Evolutionary conservation across 2,329 filamentous ascomycete genomes (phyloP).

Genomic region (Cordyceps javanica): DNA sequence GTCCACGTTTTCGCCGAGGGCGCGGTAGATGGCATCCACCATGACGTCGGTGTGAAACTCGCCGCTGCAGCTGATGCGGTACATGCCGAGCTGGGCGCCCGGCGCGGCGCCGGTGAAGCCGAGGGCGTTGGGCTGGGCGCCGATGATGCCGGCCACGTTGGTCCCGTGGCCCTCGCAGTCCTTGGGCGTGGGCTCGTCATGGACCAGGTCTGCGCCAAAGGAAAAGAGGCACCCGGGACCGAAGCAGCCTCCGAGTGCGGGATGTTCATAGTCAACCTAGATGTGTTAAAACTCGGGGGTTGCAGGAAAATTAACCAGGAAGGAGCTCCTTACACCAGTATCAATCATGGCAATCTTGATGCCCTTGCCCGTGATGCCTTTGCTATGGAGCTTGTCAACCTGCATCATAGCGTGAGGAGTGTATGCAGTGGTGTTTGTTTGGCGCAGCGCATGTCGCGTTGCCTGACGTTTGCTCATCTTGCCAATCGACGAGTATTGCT

Average conservation of each 20-base stretch:
- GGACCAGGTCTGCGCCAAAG: slow-evolving; percentile 38
- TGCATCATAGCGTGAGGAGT: background rate
- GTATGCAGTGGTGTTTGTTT: slow-evolving; percentile 22
- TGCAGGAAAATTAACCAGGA: no score
- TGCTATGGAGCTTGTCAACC: background rate
- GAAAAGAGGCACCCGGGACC: slow-evolving; percentile 39
- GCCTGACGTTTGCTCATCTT: slow-evolving; percentile 12
- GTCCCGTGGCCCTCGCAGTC: slow-evolving; percentile 38
- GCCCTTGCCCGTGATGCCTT: background rate
- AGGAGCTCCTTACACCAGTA: background rate
- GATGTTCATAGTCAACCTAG: slow-evolving; percentile 37
- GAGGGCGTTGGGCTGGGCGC: slow-evolving; percentile 29
- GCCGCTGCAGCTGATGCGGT: slow-evolving; percentile 30
- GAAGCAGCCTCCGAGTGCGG: slow-evolving; percentile 41
- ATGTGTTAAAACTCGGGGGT: background rate
- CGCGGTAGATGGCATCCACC: slow-evolving; percentile 32
- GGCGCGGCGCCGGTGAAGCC: slow-evolving; percentile 35
- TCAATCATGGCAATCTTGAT: background rate
- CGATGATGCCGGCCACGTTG: slow-evolving; percentile 40
- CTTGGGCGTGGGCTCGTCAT: slow-evolving; percentile 31
- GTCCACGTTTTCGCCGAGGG: slow-evolving; percentile 33
- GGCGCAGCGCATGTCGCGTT: slow-evolving; percentile 25
- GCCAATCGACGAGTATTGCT: background rate
- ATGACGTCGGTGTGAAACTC: slow-evolving; percentile 29
- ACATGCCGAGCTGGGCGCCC: slow-evolving; percentile 32